A percentile compares a stretch with the other conserved stretches of the same genome.
These are phyloP conservation scores for Trypanosoma theileri DNA, from an alignment of 208 protist genomes.

Conservation along the genomic window DNA sequence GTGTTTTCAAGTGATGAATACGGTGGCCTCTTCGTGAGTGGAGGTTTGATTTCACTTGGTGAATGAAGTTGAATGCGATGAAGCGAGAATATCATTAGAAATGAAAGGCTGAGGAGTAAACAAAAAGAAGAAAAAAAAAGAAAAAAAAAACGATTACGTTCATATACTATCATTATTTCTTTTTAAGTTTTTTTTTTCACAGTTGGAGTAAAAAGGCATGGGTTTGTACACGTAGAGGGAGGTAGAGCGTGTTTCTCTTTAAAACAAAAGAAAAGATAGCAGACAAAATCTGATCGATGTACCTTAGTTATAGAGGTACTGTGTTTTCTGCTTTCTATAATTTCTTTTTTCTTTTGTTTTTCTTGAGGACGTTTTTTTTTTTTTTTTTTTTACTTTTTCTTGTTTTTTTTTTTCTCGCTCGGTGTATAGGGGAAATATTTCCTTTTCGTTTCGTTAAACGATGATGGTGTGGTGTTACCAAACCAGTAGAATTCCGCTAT, in stretches of 20 bases:
- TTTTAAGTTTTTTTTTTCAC: background rate
- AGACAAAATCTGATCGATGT: too few relatives aligned
- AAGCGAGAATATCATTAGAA: background rate
- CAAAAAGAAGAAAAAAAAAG: background rate
- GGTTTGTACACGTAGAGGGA: too few relatives aligned
- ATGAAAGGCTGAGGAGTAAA: background rate
- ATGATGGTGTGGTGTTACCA: too few relatives aligned
- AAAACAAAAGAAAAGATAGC: too few relatives aligned
- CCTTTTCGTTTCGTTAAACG: too few relatives aligned
- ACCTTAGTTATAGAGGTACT: too few relatives aligned
- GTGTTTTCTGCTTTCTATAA: too few relatives aligned
- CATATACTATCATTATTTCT: too few relatives aligned
- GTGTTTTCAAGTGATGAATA: constrained; percentile 51
- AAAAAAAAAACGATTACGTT: too few relatives aligned
- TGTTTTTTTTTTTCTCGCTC: constrained; percentile 8
- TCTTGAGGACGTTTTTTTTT: constrained; percentile 6
- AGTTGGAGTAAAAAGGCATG: too few relatives aligned
- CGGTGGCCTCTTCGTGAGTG: constrained; percentile 48
- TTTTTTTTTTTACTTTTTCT: constrained; percentile 12
- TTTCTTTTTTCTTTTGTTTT: background rate
- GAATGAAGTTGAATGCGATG: background rate
- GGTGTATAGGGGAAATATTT: background rate
- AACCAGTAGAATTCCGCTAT: background rate
- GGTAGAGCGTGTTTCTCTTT: too few relatives aligned
- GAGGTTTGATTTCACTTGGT: constrained; percentile 17